These are phyloP conservation scores for Erucastrum elatum DNA, from an alignment of 345 rosid genomes.

Conservation along the genomic window DNA sequence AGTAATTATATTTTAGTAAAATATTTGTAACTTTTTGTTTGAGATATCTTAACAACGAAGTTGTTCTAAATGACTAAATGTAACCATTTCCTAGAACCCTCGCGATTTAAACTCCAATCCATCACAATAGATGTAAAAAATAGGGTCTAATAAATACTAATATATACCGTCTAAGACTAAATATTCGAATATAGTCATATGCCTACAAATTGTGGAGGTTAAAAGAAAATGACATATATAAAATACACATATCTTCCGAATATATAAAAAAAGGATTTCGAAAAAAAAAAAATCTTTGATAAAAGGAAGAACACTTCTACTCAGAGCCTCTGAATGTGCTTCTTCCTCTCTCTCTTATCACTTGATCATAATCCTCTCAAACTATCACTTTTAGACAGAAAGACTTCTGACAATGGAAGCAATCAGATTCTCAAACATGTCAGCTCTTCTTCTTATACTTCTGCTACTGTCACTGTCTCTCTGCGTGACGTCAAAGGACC, in stretches of 20 bases:
- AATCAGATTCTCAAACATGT: slow-evolving; percentile 22
- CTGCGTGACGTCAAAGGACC: slow-evolving; percentile 45
- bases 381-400: slow-evolving; percentile 11
- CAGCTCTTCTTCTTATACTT: slow-evolving; percentile 16
- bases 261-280: background rate
- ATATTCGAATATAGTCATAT: background rate
- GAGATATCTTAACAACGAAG: background rate
- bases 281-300: background rate
- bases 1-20: background rate
- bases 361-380: background rate
- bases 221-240: background rate
- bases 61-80: background rate
- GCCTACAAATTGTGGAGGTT: background rate
- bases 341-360: background rate
- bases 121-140: background rate
- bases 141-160: background rate
- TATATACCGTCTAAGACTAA: background rate
- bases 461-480: slow-evolving; percentile 34
- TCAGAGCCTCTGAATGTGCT: slow-evolving; percentile 27
- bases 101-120: background rate
- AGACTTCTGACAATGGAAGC: slow-evolving; percentile 43
- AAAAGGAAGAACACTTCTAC: slow-evolving; percentile 20
- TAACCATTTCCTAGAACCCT: background rate
- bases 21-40: background rate
- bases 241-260: background rate